Conservation (phyloP, 176 grass and related monocot genomes). For the Ananas comosus region DNA sequence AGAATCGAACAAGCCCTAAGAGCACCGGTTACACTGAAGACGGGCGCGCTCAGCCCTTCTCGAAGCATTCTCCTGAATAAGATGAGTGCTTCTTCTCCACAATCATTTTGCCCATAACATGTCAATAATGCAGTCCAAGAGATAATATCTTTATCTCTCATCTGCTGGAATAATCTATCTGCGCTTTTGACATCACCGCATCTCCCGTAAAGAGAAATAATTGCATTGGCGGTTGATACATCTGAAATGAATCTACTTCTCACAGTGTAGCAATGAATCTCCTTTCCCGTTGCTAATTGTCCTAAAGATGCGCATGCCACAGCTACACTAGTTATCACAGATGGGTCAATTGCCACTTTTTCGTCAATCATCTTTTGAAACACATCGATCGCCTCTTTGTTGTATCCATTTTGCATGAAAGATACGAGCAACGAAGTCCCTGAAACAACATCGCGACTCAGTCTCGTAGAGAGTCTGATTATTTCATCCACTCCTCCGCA, state of each 20-base stretch:
- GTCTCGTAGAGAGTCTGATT: conserved; percentile 28
- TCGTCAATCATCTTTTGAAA: conserved; percentile 39
- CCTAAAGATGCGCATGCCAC: conserved; percentile 40
- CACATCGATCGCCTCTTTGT: conserved; percentile 32
- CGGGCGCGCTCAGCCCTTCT: conserved; percentile 30
- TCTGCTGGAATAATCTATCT: conserved; percentile 34
- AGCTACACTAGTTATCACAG: conserved; percentile 38
- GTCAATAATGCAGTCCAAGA: conserved; percentile 68
- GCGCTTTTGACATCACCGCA: conserved; percentile 34
- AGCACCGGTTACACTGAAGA: conserved; percentile 46
- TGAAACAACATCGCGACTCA: conserved; percentile 41
- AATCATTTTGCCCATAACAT: conserved; percentile 47
- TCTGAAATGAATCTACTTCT: conserved; percentile 36
- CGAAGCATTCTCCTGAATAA: conserved; percentile 51
- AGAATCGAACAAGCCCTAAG: conserved; percentile 44
- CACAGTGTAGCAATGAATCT: conserved; percentile 52
- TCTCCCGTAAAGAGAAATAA: conserved; percentile 55
- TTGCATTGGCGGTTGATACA: conserved; percentile 44
- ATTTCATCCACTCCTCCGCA: conserved; percentile 48
- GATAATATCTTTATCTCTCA: conserved; percentile 42
- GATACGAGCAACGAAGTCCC: conserved; percentile 40
- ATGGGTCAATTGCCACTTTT: conserved; percentile 32
- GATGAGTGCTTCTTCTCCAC: conserved; percentile 29
- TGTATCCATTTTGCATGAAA: conserved; percentile 41
- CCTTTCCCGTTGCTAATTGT: conserved; percentile 29